Conservation (phyloP, 2,329 filamentous ascomycete species). For the Lasiodiplodia gonubiensis region DNA sequence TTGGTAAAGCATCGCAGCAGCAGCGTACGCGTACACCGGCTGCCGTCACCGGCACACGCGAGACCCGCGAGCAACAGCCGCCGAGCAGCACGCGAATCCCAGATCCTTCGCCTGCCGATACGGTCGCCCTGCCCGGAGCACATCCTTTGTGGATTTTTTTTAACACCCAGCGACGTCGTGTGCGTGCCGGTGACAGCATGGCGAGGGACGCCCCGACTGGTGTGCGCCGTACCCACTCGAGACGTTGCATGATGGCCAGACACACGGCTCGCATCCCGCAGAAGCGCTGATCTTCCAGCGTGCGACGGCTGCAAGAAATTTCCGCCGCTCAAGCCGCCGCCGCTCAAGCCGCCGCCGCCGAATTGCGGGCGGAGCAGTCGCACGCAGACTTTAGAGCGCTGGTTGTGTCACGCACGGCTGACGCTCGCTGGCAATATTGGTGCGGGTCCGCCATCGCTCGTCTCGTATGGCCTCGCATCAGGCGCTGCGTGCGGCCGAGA, state of each 20-base stretch:
- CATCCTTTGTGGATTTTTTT: conserved; percentile 1
- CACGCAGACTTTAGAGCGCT: conserved; percentile 7
- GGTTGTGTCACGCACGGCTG: neutral
- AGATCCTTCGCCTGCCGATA: neutral
- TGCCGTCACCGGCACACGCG: neutral
- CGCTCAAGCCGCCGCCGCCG: conserved; percentile 9
- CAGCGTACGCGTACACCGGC: conserved; percentile 5
- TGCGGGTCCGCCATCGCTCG: neutral
- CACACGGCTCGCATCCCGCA: conserved; percentile 18
- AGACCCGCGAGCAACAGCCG: conserved; percentile 9
- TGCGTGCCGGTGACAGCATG: conserved; percentile 5
- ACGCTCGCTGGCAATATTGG: conserved; percentile 6
- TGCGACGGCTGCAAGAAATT: conserved; percentile 26
- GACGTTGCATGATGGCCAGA: conserved; percentile 18
- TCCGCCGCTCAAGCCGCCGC: conserved; percentile 20
- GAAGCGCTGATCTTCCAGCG: conserved; percentile 14
- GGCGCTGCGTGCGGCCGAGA: conserved; percentile 12
- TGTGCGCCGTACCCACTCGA: conserved; percentile 16
- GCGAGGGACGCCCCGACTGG: conserved; percentile 9
- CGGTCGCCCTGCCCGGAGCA: neutral
- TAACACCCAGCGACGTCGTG: conserved; percentile 1
- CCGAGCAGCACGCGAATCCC: conserved; percentile 6
- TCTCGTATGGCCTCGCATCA: conserved; percentile 10
- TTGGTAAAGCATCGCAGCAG: neutral
- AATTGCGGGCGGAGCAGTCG: conserved; percentile 3